These are phyloP conservation scores for Senna tora DNA, from an alignment of 306 rosid genomes.

Conservation along the genomic window DNA sequence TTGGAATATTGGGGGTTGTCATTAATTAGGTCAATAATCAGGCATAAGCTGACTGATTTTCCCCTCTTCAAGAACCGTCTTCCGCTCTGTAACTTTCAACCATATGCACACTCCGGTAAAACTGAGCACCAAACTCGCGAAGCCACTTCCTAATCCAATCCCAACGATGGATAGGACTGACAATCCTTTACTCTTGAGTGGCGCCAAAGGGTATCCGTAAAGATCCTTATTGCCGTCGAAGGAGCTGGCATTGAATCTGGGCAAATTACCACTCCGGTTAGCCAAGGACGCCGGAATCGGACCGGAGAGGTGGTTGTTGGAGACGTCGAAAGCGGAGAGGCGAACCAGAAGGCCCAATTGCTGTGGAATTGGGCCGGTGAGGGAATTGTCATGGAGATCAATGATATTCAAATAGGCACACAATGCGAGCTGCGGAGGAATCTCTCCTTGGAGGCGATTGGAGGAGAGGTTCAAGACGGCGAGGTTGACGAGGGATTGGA, in stretches of 20 bases:
- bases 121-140: conserved; percentile 81
- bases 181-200: conserved; percentile 58
- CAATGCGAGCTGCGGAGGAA: conserved; percentile 86
- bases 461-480: conserved; percentile 85
- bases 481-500: conserved; percentile 75
- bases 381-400: conserved; percentile 74
- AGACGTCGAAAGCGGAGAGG: conserved; percentile 85
- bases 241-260: conserved; percentile 75
- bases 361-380: conserved; percentile 85
- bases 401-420: conserved; percentile 95
- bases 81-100: conserved; percentile 82
- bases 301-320: conserved; percentile 75
- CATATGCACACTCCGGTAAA: conserved; percentile 93
- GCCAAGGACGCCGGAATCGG: conserved; percentile 69
- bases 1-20: conserved; percentile 30
- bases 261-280: conserved; percentile 69
- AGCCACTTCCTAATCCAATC: conserved; percentile 94
- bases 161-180: conserved; percentile 91
- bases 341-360: conserved; percentile 80
- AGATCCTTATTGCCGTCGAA: conserved; percentile 84
- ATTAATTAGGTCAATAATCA: conserved; percentile 60
- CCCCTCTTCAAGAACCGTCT: conserved; percentile 76
- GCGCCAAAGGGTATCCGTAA: conserved; percentile 87
- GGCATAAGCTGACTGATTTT: conserved; percentile 89
- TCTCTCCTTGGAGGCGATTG: conserved; percentile 65